Base-by-base conservation (phyloP, 768 basidiomycete species). In the Clitopilus passeckerianus region DNA sequence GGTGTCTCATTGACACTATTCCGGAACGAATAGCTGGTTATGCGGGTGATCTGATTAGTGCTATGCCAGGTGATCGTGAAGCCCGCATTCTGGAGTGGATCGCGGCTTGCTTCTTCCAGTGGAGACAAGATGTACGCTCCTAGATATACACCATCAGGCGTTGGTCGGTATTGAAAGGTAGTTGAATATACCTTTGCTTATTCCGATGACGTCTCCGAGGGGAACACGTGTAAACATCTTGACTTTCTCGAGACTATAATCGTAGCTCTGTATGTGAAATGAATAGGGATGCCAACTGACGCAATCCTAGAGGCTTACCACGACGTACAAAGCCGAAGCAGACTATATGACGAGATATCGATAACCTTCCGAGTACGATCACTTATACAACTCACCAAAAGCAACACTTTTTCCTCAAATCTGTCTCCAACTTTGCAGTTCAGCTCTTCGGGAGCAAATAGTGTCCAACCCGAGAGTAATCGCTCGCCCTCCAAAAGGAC, bases 121-220 rank as follows among this genome's bases (percentile, higher is more conserved):
- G 95, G 88, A 1, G 95, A 97, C 43, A 98, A 74, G 60, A 98
- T 98, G 69, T 98, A 99, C 50, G 92, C 86, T n/a, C 95, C 95
- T 95, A n/a, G 23, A 58, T 33, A 24, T n/a, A 30, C 23, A 34
- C 16, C 23, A 15, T 7, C 12, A 59, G 22, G 37, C 23, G 33
- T 53, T 61, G 27, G 54, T 55, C 57, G 14, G 33, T 37, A 14
- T 22, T 16, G 24, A 33, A 34, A 34, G n/a, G 1, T 33, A 15
- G 43, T 16, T 54, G 9, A 52, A 61, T 69, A 15, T 37, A 89
- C 94, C 96, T 82, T 90, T 92, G 56, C 82, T 84, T 18, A 99
- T 86, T 20, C 78, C 75, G 27, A 82, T 75, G 65, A 98, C 86
- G 67, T 91, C 90, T 53, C 84, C 84, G 41, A 97, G 81, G 1